phyloP scores from a whole-genome alignment of 2,329 filamentous ascomycete species.

The Penicillium sp. region DNA sequence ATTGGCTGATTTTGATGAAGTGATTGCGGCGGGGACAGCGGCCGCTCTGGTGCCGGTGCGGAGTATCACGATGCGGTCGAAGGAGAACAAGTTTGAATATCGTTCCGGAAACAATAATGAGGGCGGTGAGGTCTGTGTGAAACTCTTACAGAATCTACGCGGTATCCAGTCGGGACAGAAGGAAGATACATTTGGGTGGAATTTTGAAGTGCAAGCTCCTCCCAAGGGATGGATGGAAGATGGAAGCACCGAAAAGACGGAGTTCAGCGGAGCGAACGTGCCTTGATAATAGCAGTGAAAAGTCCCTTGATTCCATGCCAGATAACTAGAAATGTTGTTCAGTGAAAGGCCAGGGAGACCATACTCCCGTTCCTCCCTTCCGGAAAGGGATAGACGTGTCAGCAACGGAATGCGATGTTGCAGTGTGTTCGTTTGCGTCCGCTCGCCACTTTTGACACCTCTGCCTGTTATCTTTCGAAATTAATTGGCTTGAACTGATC shows the following conservation, averaged over 20 bases:
- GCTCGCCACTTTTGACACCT: background rate
- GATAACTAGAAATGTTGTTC: background rate
- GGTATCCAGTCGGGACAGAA: conserved; percentile 81
- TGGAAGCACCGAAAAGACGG: conserved; percentile 12
- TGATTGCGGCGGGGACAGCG: conserved; percentile 89
- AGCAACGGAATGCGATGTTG: conserved; percentile 14
- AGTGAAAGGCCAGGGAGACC: background rate
- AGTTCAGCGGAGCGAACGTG: conserved; percentile 27
- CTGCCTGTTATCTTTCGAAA: background rate
- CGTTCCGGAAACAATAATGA: conserved; percentile 42
- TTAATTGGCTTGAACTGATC: background rate
- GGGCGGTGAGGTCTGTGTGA: conserved; percentile 67
- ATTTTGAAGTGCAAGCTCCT: conserved; percentile 39
- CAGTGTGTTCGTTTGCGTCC: conserved; percentile 5
- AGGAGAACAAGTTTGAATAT: conserved; percentile 57
- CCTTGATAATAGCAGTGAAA: conserved; percentile 17
- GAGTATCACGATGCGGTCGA: conserved; percentile 73
- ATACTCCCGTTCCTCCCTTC: background rate
- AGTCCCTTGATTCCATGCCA: background rate
- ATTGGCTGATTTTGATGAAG: conserved; percentile 66
- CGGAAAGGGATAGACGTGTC: conserved; percentile 5
- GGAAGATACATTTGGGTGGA: conserved; percentile 76
- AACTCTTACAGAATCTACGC: conserved; percentile 73
- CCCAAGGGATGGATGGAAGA: conserved; percentile 33
- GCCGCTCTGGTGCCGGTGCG: conserved; percentile 89